phyloP scores from a whole-genome alignment of 768 basidiomycete genomes.

The Steccherinum ochraceum region DNA sequence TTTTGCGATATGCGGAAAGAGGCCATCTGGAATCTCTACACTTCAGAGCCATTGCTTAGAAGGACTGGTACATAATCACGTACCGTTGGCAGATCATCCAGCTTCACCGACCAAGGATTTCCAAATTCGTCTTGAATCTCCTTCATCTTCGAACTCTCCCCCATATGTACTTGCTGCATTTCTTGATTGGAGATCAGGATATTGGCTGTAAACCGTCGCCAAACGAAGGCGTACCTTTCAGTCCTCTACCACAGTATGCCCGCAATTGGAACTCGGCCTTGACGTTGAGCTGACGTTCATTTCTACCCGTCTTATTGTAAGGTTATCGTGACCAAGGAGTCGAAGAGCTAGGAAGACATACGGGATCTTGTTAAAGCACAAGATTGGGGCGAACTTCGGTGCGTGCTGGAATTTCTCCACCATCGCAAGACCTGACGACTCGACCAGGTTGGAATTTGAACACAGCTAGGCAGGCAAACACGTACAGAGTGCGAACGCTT shows the following conservation, averaged over 20 bases:
- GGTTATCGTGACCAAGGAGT: not conserved
- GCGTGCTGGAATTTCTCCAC: not conserved
- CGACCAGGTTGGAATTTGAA: not conserved
- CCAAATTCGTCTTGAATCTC: not conserved
- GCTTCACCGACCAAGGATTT: not conserved
- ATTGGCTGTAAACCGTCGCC: too few species aligned
- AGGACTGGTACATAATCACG: not conserved
- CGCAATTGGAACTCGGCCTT: not conserved
- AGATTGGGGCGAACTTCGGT: not conserved
- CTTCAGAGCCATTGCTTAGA: too few species aligned
- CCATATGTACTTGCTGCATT: not conserved
- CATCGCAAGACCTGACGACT: not conserved
- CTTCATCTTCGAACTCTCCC: not conserved
- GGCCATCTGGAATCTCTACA: not conserved
- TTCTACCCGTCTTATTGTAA: too few species aligned
- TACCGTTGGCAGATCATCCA: not conserved
- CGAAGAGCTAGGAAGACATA: not conserved
- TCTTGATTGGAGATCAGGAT: not conserved
- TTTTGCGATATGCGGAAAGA: not conserved
- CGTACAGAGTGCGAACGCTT: not conserved
- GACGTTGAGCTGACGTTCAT: not conserved
- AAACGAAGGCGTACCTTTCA: not conserved
- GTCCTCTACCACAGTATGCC: not conserved
- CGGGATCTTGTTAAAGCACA: not conserved
- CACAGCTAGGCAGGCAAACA: not conserved